Evolutionary conservation across 2,329 filamentous ascomycete genomes (phyloP), one percentile per base, ranked within the genome.

Genomic region (Monilinia fructicola): DNA sequence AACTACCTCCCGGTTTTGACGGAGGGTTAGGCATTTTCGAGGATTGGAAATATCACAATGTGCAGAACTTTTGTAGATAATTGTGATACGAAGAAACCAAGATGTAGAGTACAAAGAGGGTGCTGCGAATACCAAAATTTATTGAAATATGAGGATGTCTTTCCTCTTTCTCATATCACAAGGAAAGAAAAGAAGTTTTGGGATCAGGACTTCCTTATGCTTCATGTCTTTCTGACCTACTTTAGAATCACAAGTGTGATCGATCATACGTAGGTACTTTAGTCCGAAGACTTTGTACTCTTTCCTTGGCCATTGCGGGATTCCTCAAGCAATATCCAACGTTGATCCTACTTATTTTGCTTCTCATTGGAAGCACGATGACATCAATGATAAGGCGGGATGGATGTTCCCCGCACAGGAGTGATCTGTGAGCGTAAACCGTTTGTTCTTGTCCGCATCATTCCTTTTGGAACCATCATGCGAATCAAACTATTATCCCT

Each of bases 21-120:
- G 73, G 73, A 40, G 75, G 72, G 60, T 76, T 77, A 16, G 76
- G 72, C 75, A 77, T 77, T 12, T 66, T 71, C 54, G 62, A 10
- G 35, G 31, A 26, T n/a, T 67, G 40, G 12, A 7, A 46, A 21
- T 6, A 21, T 4, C 3, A 40, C 42, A 48, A 48, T 6, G 28
- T 40, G 40, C 26, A 31, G 28, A 53, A 14, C 38, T 46, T 60
- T 3, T n/a, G 58, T 18, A 50, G 40, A 55, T 4, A 56, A 28
- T 28, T 28, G n/a, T 9, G 16, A 12, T 44, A 6, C 44, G 12
- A 42, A 26, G 38, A 44, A 44, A 7, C 16, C 10, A 59, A 46
- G 23, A 44, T 46, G 28, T n/a, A 31, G 2, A 18, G 10, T 18
- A 9, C n/a, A n/a, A 53, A 1, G 40, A 21, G 40, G 38, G 11